Evolutionary conservation across 2,329 filamentous ascomycete species (phyloP).

Genomic region (Rachicladosporium sp.): DNA sequence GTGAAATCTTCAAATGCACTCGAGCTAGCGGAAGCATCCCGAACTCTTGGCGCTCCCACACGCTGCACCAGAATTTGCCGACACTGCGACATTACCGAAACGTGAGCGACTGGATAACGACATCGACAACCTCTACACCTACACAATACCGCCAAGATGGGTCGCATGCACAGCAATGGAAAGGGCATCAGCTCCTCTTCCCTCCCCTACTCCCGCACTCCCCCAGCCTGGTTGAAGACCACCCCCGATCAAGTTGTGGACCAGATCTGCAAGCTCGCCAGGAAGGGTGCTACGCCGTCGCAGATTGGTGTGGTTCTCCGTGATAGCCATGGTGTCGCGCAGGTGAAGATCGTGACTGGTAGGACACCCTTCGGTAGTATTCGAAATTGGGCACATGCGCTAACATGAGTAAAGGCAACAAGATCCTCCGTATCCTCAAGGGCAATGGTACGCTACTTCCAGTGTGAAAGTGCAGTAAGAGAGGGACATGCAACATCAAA

Average conservation of each 20-base stretch:
- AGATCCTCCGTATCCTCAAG: conserved; percentile 99
- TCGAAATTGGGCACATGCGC: too few species aligned
- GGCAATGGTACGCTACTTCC: conserved; percentile 68
- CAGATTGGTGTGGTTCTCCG: conserved; percentile 98
- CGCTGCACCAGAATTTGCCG: background rate
- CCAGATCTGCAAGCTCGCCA: conserved; percentile 97
- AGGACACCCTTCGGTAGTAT: too few species aligned
- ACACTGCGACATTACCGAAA: too few species aligned
- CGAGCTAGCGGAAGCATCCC: too few species aligned
- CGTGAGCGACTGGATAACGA: too few species aligned
- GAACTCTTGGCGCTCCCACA: too few species aligned
- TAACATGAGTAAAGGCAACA: conserved; percentile 61
- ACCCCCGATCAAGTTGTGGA: conserved; percentile 97
- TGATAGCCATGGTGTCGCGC: conserved; percentile 95
- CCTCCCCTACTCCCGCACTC: conserved; percentile 87
- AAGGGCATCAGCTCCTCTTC: conserved; percentile 97
- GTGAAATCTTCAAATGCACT: too few species aligned
- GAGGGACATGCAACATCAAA: conserved; percentile 10
- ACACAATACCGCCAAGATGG: conserved; percentile 51
- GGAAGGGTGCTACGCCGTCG: conserved; percentile 95
- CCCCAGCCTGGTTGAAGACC: conserved; percentile 96
- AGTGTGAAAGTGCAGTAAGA: conserved; percentile 23
- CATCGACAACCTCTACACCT: conserved; percentile 13
- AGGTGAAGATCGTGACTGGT: conserved; percentile 97
- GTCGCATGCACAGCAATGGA: conserved; percentile 98